Conservation (phyloP, 2,329 filamentous ascomycete genomes). For the Sporothrix variecibatus region DNA sequence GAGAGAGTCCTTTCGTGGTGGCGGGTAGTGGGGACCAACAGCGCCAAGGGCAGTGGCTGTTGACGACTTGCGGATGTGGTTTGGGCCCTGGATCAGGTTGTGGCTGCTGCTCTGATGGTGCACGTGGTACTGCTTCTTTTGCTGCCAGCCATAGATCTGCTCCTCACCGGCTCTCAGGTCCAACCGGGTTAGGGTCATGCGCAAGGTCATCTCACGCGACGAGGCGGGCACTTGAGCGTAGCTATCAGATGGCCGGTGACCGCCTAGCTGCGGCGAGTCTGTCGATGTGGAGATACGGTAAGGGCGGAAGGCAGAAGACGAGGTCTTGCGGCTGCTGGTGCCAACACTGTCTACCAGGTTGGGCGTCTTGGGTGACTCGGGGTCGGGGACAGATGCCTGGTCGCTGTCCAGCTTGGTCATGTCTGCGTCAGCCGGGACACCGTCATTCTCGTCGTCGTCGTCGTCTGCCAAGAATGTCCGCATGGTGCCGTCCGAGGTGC, state of each 20-base stretch:
- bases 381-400: slow-evolving; percentile 56
- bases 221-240: slow-evolving; percentile 56
- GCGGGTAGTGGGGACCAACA: slow-evolving; percentile 2
- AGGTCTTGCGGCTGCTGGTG: not conserved
- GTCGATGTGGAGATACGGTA: slow-evolving; percentile 25
- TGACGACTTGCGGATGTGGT: slow-evolving; percentile 28
- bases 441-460: slow-evolving; percentile 20
- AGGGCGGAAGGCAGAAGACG: slow-evolving; percentile 26
- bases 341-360: slow-evolving; percentile 45
- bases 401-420: slow-evolving; percentile 61
- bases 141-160: slow-evolving; percentile 70
- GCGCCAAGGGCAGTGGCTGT: slow-evolving; percentile 32
- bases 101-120: slow-evolving; percentile 33
- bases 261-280: not conserved
- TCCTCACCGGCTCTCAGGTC: slow-evolving; percentile 78
- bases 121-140: slow-evolving; percentile 37
- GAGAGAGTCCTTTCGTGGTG: not conserved
- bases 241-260: slow-evolving; percentile 41
- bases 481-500: slow-evolving; percentile 4
- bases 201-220: slow-evolving; percentile 88
- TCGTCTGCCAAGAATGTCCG: slow-evolving; percentile 23
- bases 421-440: slow-evolving; percentile 35
- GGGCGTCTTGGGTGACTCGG: slow-evolving; percentile 62
- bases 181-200: slow-evolving; percentile 90
- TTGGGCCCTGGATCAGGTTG: slow-evolving; percentile 27